A percentile compares a stretch with the other conserved stretches of the same genome.
phyloP scores from a whole-genome alignment of 345 rosid species.

The Bretschneidera sinensis region DNA sequence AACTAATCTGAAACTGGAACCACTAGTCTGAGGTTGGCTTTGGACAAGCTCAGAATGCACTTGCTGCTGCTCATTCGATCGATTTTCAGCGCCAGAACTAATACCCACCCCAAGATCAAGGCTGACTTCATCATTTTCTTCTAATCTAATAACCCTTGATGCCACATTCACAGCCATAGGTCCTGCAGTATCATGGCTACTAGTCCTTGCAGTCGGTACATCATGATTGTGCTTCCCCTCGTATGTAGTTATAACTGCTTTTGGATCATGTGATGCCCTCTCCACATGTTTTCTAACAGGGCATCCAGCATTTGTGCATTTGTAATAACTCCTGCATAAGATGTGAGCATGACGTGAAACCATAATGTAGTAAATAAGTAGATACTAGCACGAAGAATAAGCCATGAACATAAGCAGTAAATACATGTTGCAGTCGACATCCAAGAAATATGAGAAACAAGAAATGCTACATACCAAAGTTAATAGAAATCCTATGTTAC shows the following conservation, averaged over 20 bases:
- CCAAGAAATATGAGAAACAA: background rate
- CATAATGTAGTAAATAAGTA: background rate
- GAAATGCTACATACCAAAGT: too few species aligned
- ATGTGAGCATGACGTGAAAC: background rate
- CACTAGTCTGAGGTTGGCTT: constrained; percentile 34
- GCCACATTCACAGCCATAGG: constrained; percentile 33
- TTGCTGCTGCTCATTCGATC: constrained; percentile 40
- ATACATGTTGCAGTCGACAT: too few species aligned
- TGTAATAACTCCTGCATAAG: constrained; percentile 85
- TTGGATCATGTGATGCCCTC: constrained; percentile 98
- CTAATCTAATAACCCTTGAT: constrained; percentile 44
- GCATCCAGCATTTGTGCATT: constrained; percentile 91
- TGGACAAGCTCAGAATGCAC: constrained; percentile 36
- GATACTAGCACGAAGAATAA: background rate
- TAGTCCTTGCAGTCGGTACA: constrained; percentile 71
- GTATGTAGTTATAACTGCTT: constrained; percentile 97
- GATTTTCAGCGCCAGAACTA: constrained; percentile 42
- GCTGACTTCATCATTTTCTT: constrained; percentile 66
- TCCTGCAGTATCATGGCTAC: constrained; percentile 59
- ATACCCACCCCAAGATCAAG: constrained; percentile 96
- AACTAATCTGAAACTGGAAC: constrained; percentile 45
- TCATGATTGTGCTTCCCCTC: constrained; percentile 98
- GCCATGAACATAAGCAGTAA: too few species aligned
- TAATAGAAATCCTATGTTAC: too few species aligned
- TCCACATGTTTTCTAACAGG: constrained; percentile 98